Percentiles rank a stretch among this genome's conserved stretches.
phyloP scores from a whole-genome alignment of 176 grass and related monocot genomes.

The Zizania latifolia region DNA sequence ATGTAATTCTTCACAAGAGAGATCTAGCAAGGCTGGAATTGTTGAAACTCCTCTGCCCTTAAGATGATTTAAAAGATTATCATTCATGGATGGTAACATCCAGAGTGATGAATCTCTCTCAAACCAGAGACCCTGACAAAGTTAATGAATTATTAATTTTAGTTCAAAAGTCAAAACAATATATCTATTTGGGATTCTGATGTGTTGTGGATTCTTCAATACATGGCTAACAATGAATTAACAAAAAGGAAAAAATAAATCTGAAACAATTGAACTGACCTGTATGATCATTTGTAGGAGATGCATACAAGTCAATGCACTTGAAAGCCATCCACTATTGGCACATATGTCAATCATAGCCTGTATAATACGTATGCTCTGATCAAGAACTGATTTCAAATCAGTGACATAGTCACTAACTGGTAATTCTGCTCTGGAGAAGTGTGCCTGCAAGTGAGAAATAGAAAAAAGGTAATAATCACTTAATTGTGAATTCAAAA shows the following conservation, averaged over 20 bases:
- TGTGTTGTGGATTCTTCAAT: slow-evolving; percentile 1
- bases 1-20: slow-evolving; percentile 62
- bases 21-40: slow-evolving; percentile 48
- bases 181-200: slow-evolving; percentile 6
- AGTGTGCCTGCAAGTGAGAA: slow-evolving; percentile 74
- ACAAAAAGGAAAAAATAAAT: slow-evolving; percentile 3
- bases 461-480: slow-evolving; percentile 2
- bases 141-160: neutral
- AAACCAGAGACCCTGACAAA: slow-evolving; percentile 81
- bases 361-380: slow-evolving; percentile 95
- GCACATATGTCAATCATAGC: slow-evolving; percentile 98
- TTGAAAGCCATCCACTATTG: slow-evolving; percentile 95
- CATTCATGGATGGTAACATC: slow-evolving; percentile 93
- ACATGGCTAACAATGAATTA: neutral
- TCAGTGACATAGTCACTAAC: slow-evolving; percentile 87
- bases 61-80: slow-evolving; percentile 65
- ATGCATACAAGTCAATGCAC: slow-evolving; percentile 90
- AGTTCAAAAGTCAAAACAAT: neutral
- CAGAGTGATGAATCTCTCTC: slow-evolving; percentile 74
- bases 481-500: slow-evolving; percentile 3
- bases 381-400: slow-evolving; percentile 98
- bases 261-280: slow-evolving; percentile 38
- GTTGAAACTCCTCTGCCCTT: slow-evolving; percentile 50
- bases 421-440: slow-evolving; percentile 80
- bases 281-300: slow-evolving; percentile 98